Conservation (phyloP, 1,284 basidiomycete genomes). For the Cutaneotrichosporon daszewskae region DNA sequence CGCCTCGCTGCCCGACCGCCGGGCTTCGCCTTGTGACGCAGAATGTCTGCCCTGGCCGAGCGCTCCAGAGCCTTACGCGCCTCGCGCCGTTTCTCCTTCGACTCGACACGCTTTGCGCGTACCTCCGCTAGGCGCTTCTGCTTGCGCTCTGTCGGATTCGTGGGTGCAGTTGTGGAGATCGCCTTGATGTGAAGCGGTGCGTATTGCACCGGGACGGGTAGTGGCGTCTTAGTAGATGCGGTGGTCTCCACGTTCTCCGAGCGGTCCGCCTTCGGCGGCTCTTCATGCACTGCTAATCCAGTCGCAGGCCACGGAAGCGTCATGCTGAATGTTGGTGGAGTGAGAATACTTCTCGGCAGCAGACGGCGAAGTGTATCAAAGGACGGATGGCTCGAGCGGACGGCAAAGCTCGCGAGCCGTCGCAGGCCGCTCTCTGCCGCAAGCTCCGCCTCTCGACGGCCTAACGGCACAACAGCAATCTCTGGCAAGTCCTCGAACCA, state of each 20-base stretch:
- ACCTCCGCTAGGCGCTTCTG: conserved; percentile 57
- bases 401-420: conserved; percentile 62
- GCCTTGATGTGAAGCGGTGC: conserved; percentile 79
- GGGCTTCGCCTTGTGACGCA: background rate
- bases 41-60: conserved; percentile 3
- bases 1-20: conserved; percentile 3
- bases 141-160: conserved; percentile 69
- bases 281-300: conserved; percentile 19
- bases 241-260: background rate
- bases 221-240: conserved; percentile 1
- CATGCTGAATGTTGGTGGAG: conserved; percentile 35
- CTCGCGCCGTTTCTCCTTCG: conserved; percentile 42
- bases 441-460: conserved; percentile 62
- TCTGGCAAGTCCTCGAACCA: conserved; percentile 10
- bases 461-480: conserved; percentile 61
- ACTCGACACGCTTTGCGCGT: conserved; percentile 53
- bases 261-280: background rate
- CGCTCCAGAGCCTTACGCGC: conserved; percentile 16
- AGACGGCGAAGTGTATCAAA: conserved; percentile 19
- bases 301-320: conserved; percentile 48
- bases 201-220: conserved; percentile 27
- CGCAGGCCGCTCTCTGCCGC: conserved; percentile 62
- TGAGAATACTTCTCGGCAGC: conserved; percentile 32
- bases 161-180: conserved; percentile 70
- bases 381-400: conserved; percentile 45